These are phyloP conservation scores for Cercophora sp. DNA, from an alignment of 495 filamentous ascomycete genomes.

Conservation along the genomic window DNA sequence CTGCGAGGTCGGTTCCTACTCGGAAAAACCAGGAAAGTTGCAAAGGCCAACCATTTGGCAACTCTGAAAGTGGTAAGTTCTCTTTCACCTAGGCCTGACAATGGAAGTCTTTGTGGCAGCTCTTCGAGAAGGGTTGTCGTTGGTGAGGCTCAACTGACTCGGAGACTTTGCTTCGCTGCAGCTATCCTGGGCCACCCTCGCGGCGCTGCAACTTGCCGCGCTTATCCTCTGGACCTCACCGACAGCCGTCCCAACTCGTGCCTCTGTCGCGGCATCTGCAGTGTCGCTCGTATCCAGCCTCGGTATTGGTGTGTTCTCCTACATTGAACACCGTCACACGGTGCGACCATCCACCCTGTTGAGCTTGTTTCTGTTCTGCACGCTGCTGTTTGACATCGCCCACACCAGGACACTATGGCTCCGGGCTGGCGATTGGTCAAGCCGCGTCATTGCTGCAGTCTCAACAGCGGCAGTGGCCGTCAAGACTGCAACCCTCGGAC, in stretches of 20 bases:
- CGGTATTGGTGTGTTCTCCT: slow-evolving; percentile 35
- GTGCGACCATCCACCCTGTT: slow-evolving; percentile 51
- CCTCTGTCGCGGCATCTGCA: slow-evolving; percentile 46
- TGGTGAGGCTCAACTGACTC: neutral
- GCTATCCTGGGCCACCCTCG: slow-evolving; percentile 42
- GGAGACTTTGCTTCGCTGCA: slow-evolving; percentile 15
- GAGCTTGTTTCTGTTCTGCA: slow-evolving; percentile 53
- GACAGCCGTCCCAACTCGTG: slow-evolving; percentile 32
- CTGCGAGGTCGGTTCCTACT: slow-evolving; percentile 47
- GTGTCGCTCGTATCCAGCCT: slow-evolving; percentile 36
- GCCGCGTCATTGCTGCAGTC: slow-evolving; percentile 14
- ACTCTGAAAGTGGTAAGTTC: slow-evolving; percentile 21
- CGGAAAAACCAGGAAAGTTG: slow-evolving; percentile 22
- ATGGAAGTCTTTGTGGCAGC: neutral
- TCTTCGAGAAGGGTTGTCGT: neutral
- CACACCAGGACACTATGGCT: slow-evolving; percentile 44
- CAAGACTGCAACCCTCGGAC: slow-evolving; percentile 37
- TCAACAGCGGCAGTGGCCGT: slow-evolving; percentile 20
- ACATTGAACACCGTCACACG: slow-evolving; percentile 35
- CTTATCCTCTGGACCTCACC: slow-evolving; percentile 46
- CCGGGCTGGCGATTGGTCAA: neutral
- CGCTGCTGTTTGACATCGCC: slow-evolving; percentile 26
- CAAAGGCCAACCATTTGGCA: neutral
- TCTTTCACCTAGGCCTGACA: neutral
- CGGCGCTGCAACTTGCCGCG: slow-evolving; percentile 43